Evolutionary conservation across 495 filamentous ascomycete genomes (phyloP).

Genomic region (Penicillium macrosclerotiorum): DNA sequence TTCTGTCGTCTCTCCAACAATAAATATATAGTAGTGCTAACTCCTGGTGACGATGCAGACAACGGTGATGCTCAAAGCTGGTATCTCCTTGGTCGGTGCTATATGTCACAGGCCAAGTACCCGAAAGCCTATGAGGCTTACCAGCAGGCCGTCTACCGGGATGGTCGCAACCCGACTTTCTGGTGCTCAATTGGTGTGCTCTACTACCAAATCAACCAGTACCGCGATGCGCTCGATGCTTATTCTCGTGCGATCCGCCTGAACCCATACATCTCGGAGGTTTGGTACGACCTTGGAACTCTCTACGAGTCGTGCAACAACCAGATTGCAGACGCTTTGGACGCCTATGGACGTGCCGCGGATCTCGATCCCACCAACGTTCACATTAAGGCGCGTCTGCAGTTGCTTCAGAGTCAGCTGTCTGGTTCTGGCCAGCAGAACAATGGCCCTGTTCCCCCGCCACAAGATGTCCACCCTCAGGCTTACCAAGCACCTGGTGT

Average conservation of each 20-base stretch:
- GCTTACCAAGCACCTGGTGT: slow-evolving; percentile 75
- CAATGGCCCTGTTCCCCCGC: slow-evolving; percentile 67
- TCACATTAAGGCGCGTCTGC: slow-evolving; percentile 92
- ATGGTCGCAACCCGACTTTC: slow-evolving; percentile 97
- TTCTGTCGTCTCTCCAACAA: neutral
- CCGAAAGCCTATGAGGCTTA: slow-evolving; percentile 99
- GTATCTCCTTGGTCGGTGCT: slow-evolving; percentile 96
- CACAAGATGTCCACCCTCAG: slow-evolving; percentile 83
- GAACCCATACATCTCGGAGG: slow-evolving; percentile 98
- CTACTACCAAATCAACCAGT: slow-evolving; percentile 99
- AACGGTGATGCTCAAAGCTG: slow-evolving; percentile 95
- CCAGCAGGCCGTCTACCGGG: slow-evolving; percentile 97
- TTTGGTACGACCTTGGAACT: slow-evolving; percentile 98
- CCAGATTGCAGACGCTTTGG: slow-evolving; percentile 92
- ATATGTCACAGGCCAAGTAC: slow-evolving; percentile 99
- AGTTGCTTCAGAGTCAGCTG: slow-evolving; percentile 77
- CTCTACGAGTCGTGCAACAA: slow-evolving; percentile 99
- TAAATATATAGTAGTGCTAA: neutral
- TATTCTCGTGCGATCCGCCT: slow-evolving; percentile 97
- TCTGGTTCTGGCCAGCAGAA: slow-evolving; percentile 68
- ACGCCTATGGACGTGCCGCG: slow-evolving; percentile 91
- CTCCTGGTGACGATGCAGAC: slow-evolving; percentile 49
- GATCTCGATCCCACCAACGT: slow-evolving; percentile 91
- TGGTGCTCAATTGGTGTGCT: slow-evolving; percentile 99
- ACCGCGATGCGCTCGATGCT: slow-evolving; percentile 95